Conservation (phyloP, 2,329 filamentous ascomycete species). For the Alternaria longipes region DNA sequence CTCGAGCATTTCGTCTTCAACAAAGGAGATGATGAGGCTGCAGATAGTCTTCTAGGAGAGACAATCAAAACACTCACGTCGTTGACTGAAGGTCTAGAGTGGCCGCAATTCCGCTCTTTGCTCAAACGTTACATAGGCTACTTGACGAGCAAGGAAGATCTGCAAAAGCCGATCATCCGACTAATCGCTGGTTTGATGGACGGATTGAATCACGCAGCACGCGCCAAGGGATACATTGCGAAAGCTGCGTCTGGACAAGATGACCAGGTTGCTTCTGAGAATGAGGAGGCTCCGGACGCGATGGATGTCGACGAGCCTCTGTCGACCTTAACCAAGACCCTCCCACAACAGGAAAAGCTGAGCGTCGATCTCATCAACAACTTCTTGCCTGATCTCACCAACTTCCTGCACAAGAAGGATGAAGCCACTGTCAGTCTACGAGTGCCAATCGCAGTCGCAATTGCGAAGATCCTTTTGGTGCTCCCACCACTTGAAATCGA, state of each 20-base stretch:
- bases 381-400: conserved; percentile 80
- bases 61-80: conserved; percentile 81
- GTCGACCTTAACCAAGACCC: conserved; percentile 65
- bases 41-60: conserved; percentile 86
- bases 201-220: conserved; percentile 68
- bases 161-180: conserved; percentile 85
- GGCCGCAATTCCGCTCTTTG: conserved; percentile 87
- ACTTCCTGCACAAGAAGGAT: conserved; percentile 91
- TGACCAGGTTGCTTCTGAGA: conserved; percentile 54
- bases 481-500: conserved; percentile 78
- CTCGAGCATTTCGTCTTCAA: conserved; percentile 95
- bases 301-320: conserved; percentile 38
- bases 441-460: conserved; percentile 86
- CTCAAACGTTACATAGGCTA: conserved; percentile 86
- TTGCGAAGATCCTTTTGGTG: conserved; percentile 85
- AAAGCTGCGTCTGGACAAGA: conserved; percentile 35
- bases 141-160: conserved; percentile 79
- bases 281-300: conserved; percentile 21
- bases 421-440: conserved; percentile 93
- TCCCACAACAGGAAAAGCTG: conserved; percentile 74
- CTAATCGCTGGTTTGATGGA: conserved; percentile 85
- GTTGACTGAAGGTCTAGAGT: conserved; percentile 80
- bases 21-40: conserved; percentile 75
- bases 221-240: conserved; percentile 45
- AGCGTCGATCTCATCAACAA: conserved; percentile 75